Percentiles rank a stretch among this genome's conserved stretches.
phyloP scores from a whole-genome alignment of 768 basidiomycete species.

The Candolleomyces efflorescens region DNA sequence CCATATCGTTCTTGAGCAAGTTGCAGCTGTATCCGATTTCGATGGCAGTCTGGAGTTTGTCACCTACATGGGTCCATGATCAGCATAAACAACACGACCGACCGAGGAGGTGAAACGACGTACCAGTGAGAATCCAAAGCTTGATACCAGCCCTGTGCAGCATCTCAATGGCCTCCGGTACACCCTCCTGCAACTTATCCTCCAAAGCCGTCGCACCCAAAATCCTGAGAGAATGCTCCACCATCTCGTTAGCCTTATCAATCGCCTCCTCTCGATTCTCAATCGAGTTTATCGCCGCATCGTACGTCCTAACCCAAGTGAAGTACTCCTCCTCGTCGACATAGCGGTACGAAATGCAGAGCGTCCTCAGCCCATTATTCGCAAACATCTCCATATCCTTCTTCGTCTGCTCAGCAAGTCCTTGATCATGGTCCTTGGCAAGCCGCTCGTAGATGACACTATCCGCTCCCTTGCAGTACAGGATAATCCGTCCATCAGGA shows the following conservation, averaged over 20 bases:
- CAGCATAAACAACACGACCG: not conserved
- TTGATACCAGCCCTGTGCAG: slow-evolving; percentile 95
- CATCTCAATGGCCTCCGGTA: slow-evolving; percentile 92
- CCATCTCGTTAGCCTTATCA: slow-evolving; percentile 77
- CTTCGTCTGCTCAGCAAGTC: slow-evolving; percentile 70
- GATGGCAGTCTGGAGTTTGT: slow-evolving; percentile 97
- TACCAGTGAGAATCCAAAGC: slow-evolving; percentile 94
- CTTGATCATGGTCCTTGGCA: slow-evolving; percentile 66
- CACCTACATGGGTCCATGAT: slow-evolving; percentile 50
- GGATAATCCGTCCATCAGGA: slow-evolving; percentile 74
- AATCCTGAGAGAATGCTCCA: slow-evolving; percentile 81
- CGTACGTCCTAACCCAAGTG: slow-evolving; percentile 75
- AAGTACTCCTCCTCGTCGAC: slow-evolving; percentile 82
- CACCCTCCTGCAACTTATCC: slow-evolving; percentile 96
- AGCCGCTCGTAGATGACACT: slow-evolving; percentile 90
- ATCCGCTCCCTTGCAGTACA: slow-evolving; percentile 98
- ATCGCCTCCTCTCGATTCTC: slow-evolving; percentile 88
- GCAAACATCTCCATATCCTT: slow-evolving; percentile 93
- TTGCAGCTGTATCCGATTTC: slow-evolving; percentile 98
- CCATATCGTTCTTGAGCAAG: slow-evolving; percentile 90
- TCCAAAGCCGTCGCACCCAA: slow-evolving; percentile 95
- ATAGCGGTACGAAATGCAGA: slow-evolving; percentile 82
- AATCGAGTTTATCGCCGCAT: slow-evolving; percentile 72
- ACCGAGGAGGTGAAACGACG: slow-evolving; percentile 11
- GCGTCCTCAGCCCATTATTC: slow-evolving; percentile 85